phyloP scores from a whole-genome alignment of 305 asterid species.

The Lippia alba region DNA sequence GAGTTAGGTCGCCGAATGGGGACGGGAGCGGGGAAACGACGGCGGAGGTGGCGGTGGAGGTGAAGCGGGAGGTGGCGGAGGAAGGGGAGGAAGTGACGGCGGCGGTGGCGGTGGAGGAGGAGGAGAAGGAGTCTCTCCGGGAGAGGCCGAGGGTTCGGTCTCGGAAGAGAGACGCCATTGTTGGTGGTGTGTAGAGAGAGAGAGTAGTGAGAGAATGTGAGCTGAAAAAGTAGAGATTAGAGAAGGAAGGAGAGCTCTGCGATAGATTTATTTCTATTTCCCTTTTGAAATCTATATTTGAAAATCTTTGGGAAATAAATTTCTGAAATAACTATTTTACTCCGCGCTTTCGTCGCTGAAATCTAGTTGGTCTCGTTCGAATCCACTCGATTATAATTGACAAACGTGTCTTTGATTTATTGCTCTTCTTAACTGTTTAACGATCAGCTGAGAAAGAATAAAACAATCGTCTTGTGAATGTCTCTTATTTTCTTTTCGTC shows the following conservation, averaged over 20 bases:
- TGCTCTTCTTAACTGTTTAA: no score
- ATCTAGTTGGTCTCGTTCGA: no score
- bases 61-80: conserved; percentile 56
- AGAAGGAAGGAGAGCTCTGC: background rate
- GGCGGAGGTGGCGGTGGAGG: conserved; percentile 39
- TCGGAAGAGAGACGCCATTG: conserved; percentile 97
- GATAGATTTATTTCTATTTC: conserved; percentile 41
- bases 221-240: conserved; percentile 27
- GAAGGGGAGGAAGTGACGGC: conserved; percentile 44
- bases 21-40: conserved; percentile 64
- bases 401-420: no score
- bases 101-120: conserved; percentile 42
- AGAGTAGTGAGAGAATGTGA: conserved; percentile 25
- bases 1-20: conserved; percentile 77
- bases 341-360: no score
- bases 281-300: background rate
- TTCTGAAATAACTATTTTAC: no score
- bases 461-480: no score
- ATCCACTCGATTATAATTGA: no score
- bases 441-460: no score
- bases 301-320: no score
- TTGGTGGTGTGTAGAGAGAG: conserved; percentile 33
- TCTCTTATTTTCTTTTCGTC: no score
- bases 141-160: conserved; percentile 81
- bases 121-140: conserved; percentile 64